Conservation (phyloP, 345 rosid genomes). For the Linum tenue region DNA sequence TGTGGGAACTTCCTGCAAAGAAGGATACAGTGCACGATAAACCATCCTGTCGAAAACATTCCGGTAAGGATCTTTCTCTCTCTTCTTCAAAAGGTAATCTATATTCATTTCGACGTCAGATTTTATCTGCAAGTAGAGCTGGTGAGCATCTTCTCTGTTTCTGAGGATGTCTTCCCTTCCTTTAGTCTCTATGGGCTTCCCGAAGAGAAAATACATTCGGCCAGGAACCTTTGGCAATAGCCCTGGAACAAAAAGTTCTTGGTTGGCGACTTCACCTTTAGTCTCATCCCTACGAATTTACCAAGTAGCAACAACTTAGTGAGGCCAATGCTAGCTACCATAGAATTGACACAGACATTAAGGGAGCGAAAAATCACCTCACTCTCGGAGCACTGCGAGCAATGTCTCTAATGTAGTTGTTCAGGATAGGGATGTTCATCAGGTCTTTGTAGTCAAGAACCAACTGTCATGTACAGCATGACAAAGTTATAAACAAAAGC, state of each 20-base stretch:
- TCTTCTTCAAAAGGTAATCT: slow-evolving; percentile 17
- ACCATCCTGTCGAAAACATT: slow-evolving; percentile 13
- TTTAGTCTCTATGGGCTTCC: slow-evolving; percentile 30
- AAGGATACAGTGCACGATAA: slow-evolving; percentile 15
- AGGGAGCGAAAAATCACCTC: slow-evolving; percentile 13
- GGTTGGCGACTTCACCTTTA: slow-evolving; percentile 17
- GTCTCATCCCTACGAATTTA: slow-evolving; percentile 14
- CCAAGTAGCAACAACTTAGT: background rate
- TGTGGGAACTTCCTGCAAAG: slow-evolving; percentile 16
- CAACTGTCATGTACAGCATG: slow-evolving; percentile 23
- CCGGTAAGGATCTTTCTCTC: slow-evolving; percentile 27
- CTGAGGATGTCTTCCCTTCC: slow-evolving; percentile 12
- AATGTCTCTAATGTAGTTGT: slow-evolving; percentile 23
- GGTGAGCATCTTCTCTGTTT: slow-evolving; percentile 19
- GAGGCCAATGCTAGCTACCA: background rate
- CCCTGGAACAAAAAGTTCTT: slow-evolving; percentile 17
- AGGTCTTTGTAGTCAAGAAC: slow-evolving; percentile 29
- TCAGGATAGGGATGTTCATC: slow-evolving; percentile 24
- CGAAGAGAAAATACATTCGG: slow-evolving; percentile 23
- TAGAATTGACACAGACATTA: background rate
- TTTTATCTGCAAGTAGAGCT: slow-evolving; percentile 21
- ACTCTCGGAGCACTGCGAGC: slow-evolving; percentile 17
- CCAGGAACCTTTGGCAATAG: slow-evolving; percentile 26
- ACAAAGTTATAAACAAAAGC: background rate
- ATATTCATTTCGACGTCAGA: slow-evolving; percentile 22